Evolutionary conservation across 176 grass and related monocot species (phyloP).

Genomic region (Sorghum bicolor): Sorghum_bicolor_NCBIv3 NC_012872.2:73496501-73497000

Average conservation of each 20-base stretch:
- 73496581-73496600: conserved; percentile 17
- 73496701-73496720: conserved; percentile 77
- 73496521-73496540: conserved; percentile 8
- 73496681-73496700: conserved; percentile 81
- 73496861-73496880: conserved; percentile 34
- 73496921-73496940: conserved; percentile 12
- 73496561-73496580: not conserved
- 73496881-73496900: conserved; percentile 25
- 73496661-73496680: conserved; percentile 76
- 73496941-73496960: conserved; percentile 8
- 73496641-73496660: conserved; percentile 73
- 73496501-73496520: not conserved
- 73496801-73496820: conserved; percentile 18
- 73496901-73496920: conserved; percentile 26
- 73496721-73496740: conserved; percentile 51
- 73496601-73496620: conserved; percentile 91
- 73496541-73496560: not conserved
- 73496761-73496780: conserved; percentile 23
- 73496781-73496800: not conserved
- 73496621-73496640: conserved; percentile 94
- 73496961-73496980: conserved; percentile 3
- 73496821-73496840: conserved; percentile 25
- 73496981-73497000: not conserved
- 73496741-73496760: conserved; percentile 39
- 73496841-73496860: not conserved